Percentiles rank a stretch among this genome's conserved stretches.
These are phyloP conservation scores for Chlamydomonas schloesseri DNA, from an alignment of 139 green algal species.

Conservation along the genomic window DNA sequence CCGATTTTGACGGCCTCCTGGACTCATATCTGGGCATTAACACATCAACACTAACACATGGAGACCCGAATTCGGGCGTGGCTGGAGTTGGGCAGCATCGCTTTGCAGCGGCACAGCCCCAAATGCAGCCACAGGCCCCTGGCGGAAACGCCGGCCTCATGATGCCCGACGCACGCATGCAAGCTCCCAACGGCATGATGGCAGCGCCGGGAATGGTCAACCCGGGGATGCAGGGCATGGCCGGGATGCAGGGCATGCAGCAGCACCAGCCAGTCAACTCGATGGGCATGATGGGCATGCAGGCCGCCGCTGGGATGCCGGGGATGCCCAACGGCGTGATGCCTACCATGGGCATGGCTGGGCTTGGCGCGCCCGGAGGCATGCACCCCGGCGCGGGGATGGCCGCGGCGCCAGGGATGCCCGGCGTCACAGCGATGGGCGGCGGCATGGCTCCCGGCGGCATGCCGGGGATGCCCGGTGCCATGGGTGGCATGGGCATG, in stretches of 20 bases:
- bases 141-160: too few relatives aligned
- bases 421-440: background rate
- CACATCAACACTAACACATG: too few relatives aligned
- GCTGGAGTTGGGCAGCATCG: too few relatives aligned
- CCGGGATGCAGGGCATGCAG: background rate
- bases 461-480: background rate
- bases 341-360: background rate
- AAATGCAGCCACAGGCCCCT: too few relatives aligned
- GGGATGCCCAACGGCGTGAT: background rate
- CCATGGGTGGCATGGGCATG: background rate
- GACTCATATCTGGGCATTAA: background rate
- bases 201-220: background rate
- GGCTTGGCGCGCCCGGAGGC: too few relatives aligned
- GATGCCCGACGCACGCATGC: background rate
- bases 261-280: background rate
- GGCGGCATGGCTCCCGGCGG: background rate
- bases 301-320: background rate
- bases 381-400: background rate
- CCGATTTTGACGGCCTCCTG: background rate
- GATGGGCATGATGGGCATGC: background rate
- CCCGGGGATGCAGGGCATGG: background rate
- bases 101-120: too few relatives aligned
- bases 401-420: background rate
- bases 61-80: too few relatives aligned
- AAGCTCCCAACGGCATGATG: background rate